Conservation (phyloP, 495 filamentous ascomycete genomes). For the Chaetomium cochliodes region DNA sequence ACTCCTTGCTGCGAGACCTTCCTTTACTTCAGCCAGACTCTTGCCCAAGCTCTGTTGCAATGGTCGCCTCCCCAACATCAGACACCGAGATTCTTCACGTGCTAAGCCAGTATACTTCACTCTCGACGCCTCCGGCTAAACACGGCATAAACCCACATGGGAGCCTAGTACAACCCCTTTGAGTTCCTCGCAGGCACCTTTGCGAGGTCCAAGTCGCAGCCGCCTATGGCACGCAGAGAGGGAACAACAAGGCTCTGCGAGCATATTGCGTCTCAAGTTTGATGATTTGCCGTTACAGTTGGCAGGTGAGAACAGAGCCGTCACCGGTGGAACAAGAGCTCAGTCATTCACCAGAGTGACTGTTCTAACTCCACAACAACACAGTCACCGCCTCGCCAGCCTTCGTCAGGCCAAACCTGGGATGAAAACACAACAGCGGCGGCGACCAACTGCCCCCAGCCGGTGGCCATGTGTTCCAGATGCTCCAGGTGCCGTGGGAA, state of each 20-base stretch:
- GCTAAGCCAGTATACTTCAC: background rate
- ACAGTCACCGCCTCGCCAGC: background rate
- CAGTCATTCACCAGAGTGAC: no score
- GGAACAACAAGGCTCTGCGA: conserved; percentile 4
- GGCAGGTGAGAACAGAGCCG: background rate
- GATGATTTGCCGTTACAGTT: background rate
- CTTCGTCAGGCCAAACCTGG: background rate
- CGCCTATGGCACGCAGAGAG: background rate
- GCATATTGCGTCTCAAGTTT: conserved; percentile 6
- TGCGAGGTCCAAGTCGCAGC: background rate
- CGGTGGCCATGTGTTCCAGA: background rate
- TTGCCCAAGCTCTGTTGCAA: background rate
- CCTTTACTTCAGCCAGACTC: background rate
- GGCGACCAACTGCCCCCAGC: background rate
- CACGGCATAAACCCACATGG: background rate
- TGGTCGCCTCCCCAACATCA: conserved; percentile 5
- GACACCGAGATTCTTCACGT: background rate
- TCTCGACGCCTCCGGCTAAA: background rate
- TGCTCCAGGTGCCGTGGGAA: background rate
- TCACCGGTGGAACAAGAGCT: no score
- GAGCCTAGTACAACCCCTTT: conserved; percentile 9
- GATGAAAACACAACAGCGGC: background rate
- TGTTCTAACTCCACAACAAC: background rate
- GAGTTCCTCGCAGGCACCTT: background rate
- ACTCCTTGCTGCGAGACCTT: background rate